Percentiles rank a stretch among this genome's conserved stretches.
Conservation (phyloP, 176 grass and related monocot species). For the Oryza nivara region DNA sequence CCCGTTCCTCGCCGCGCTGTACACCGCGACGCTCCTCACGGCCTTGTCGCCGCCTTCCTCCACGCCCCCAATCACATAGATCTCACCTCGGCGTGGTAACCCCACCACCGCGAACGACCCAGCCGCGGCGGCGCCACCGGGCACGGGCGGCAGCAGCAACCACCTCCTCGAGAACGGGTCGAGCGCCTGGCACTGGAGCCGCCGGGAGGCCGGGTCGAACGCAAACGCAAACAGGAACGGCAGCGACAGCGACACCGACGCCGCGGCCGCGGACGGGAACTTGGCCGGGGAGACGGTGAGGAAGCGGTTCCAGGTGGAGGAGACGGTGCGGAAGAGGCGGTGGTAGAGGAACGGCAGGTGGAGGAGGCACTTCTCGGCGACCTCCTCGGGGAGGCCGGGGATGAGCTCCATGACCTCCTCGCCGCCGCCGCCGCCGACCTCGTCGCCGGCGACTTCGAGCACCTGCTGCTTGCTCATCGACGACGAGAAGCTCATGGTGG, state of each 20-base stretch:
- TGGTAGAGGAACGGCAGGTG: constrained; percentile 98
- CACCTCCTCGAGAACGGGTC: constrained; percentile 66
- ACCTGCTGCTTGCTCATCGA: constrained; percentile 56
- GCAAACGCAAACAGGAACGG: constrained; percentile 87
- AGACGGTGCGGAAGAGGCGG: constrained; percentile 83
- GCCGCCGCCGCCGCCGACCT: neutral
- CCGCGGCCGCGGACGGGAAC: neutral
- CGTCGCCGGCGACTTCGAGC: constrained; percentile 19
- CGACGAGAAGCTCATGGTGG: constrained; percentile 49
- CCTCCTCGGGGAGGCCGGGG: constrained; percentile 86
- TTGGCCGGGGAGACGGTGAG: constrained; percentile 60
- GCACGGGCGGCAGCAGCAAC: constrained; percentile 82
- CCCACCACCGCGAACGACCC: constrained; percentile 71
- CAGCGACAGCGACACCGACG: constrained; percentile 38
- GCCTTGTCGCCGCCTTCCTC: constrained; percentile 46
- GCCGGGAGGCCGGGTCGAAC: constrained; percentile 71
- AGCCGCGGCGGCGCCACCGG: constrained; percentile 31
- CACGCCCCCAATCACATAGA: constrained; percentile 79
- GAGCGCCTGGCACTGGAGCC: constrained; percentile 92
- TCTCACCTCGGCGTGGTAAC: constrained; percentile 71
- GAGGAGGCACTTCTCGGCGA: constrained; percentile 98
- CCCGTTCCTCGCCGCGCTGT: constrained; percentile 76
- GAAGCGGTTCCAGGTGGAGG: constrained; percentile 83
- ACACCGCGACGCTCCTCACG: constrained; percentile 62
- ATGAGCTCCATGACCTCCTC: constrained; percentile 66